A percentile compares a stretch with the other conserved stretches of the same genome.
Evolutionary conservation across 768 basidiomycete genomes (phyloP).

Genomic region (Cystobasidium onofrii): DNA sequence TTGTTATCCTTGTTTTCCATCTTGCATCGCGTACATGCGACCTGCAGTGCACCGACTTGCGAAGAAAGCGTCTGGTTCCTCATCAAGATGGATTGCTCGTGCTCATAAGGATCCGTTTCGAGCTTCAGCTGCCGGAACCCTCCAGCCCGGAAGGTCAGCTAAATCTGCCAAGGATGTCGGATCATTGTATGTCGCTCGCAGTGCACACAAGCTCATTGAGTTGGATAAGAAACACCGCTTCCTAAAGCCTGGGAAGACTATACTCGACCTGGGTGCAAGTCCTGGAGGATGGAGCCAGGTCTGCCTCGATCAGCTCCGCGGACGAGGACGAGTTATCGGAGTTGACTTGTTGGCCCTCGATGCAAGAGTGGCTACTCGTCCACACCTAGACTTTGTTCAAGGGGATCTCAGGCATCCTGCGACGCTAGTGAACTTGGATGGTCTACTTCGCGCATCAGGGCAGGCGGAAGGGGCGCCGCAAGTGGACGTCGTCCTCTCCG

Average conservation of each 20-base stretch:
- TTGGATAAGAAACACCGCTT: slow-evolving; percentile 54
- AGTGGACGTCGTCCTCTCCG: slow-evolving; percentile 76
- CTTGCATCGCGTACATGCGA: background rate
- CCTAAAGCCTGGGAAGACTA: slow-evolving; percentile 49
- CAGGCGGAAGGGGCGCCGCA: background rate
- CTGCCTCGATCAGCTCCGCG: slow-evolving; percentile 55
- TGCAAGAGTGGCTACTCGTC: slow-evolving; percentile 45
- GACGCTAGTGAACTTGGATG: slow-evolving; percentile 37
- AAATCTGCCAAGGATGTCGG: background rate
- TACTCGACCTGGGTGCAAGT: slow-evolving; percentile 83
- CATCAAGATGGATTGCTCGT: background rate
- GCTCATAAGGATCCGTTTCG: slow-evolving; percentile 1
- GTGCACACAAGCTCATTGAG: slow-evolving; percentile 85
- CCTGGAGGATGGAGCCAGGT: slow-evolving; percentile 95
- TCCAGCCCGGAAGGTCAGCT: background rate
- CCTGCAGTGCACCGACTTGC: background rate
- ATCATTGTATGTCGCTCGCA: slow-evolving; percentile 57
- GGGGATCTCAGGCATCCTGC: slow-evolving; percentile 63
- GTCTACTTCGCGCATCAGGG: slow-evolving; percentile 28
- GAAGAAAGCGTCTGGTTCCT: background rate
- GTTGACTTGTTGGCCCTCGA: slow-evolving; percentile 70
- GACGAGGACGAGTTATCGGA: slow-evolving; percentile 55
- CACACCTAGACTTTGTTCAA: slow-evolving; percentile 59
- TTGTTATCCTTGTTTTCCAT: background rate
- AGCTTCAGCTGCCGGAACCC: background rate